Evolutionary conservation across 768 basidiomycete species (phyloP).

Genomic region (Amanita fuliginea): DNA sequence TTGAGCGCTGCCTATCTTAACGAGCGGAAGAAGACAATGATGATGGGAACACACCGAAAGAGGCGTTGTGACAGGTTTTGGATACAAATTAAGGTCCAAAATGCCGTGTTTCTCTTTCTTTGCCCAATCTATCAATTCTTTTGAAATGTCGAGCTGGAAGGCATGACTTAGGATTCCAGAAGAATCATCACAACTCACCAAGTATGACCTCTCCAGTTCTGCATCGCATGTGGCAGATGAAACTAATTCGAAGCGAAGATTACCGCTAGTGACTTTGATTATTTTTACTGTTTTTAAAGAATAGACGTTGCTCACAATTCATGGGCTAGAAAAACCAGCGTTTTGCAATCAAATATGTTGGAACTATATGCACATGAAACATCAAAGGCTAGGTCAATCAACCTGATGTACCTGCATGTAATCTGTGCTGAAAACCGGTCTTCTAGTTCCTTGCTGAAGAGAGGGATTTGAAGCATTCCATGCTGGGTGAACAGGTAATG

Average conservation of each 20-base stretch:
- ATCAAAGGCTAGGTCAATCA: neutral
- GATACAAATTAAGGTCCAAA: constrained; percentile 80
- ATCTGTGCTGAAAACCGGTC: constrained; percentile 72
- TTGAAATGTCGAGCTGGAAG: constrained; percentile 73
- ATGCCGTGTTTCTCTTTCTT: constrained; percentile 55
- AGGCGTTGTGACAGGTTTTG: constrained; percentile 34
- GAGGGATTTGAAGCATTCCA: constrained; percentile 72
- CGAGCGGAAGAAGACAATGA: neutral
- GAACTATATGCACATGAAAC: constrained; percentile 31
- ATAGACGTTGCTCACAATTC: constrained; percentile 64
- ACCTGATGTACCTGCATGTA: constrained; percentile 72
- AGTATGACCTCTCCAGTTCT: constrained; percentile 70
- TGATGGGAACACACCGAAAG: constrained; percentile 6
- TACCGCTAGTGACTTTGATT: constrained; percentile 48
- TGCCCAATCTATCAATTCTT: constrained; percentile 71
- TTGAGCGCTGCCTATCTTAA: constrained; percentile 22
- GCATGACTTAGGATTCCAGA: neutral
- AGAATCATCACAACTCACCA: constrained; percentile 35
- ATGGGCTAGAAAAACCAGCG: constrained; percentile 81
- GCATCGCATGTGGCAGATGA: constrained; percentile 64
- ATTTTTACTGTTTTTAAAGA: neutral
- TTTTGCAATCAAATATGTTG: constrained; percentile 69
- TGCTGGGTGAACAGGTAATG: constrained; percentile 69
- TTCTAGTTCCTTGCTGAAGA: constrained; percentile 56
- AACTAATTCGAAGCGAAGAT: constrained; percentile 75